Evolutionary conservation across 2,329 filamentous ascomycete species (phyloP).

Genomic region (Fusarium nematophilum): DNA sequence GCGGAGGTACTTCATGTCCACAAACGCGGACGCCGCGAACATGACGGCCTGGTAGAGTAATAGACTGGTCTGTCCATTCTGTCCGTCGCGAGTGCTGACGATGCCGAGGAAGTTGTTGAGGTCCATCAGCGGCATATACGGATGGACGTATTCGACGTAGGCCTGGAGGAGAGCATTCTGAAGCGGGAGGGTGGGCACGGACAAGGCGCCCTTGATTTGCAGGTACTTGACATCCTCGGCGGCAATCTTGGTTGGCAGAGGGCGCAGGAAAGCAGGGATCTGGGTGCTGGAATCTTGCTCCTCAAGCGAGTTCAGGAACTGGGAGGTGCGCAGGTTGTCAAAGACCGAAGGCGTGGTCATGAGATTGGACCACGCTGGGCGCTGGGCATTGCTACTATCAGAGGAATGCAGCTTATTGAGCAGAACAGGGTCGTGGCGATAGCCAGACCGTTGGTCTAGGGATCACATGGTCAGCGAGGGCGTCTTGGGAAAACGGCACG

Average conservation of each 20-base stretch:
- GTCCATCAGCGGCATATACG: conserved; percentile 92
- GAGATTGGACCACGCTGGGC: conserved; percentile 48
- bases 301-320: conserved; percentile 61
- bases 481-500: conserved; percentile 16
- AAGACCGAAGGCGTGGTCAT: conserved; percentile 50
- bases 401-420: conserved; percentile 47
- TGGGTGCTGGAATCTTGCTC: conserved; percentile 59
- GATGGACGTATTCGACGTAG: conserved; percentile 91
- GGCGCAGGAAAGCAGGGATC: conserved; percentile 78
- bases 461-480: conserved; percentile 49
- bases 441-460: conserved; percentile 53
- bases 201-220: conserved; percentile 84
- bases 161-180: conserved; percentile 84
- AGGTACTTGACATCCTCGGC: conserved; percentile 87
- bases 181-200: conserved; percentile 75
- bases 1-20: conserved; percentile 81
- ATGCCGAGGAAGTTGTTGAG: conserved; percentile 68
- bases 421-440: conserved; percentile 48
- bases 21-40: conserved; percentile 91
- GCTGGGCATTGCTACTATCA: conserved; percentile 35
- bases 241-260: conserved; percentile 80
- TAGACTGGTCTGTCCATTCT: conserved; percentile 79
- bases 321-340: conserved; percentile 53
- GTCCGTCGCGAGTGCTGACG: conserved; percentile 75
- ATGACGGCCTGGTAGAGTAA: conserved; percentile 94